Evolutionary conservation across 768 basidiomycete species (phyloP), one percentile per base, ranked within the genome.

Genomic region (Rhizopogon vesiculosus): DNA sequence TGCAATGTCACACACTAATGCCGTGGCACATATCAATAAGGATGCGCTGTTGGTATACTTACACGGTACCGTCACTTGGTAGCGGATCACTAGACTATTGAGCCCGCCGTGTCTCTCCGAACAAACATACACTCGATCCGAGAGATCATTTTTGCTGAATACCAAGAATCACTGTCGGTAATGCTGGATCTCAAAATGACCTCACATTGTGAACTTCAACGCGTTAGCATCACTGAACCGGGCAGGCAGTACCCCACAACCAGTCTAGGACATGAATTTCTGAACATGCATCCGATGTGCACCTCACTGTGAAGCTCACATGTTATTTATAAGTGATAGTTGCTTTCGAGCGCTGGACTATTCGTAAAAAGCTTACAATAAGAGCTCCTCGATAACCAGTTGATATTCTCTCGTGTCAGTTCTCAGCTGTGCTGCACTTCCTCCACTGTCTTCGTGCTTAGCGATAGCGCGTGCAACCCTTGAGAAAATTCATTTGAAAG

Each of bases 381-480:
- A 13, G 15, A 8, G 48, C 33, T 10, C 15, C 33, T 22, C 33
- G 33, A 10, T 8, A 33, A 38, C 22, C 46, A 49, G 33, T 49
- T 18, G 46, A 49, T 38, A 38, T 49, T 25, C 48, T 49, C 19
- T 35, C 19, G 15, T 22, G 46, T 38, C 19, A 49, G 2, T 59
- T 62, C 54, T 56, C 59, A 49, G 46, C 61, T 59, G 55, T 45
- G 61, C 19, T 66, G 62, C 42, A 65, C 60, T 59, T 83, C 91
- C 56, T 79, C 77, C 50, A 78, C 74, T 8, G 90, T 91, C 70
- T 80, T 85, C 15, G 91, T 89, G 55, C 83, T 82, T 62, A 93
- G 70, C 15, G 87, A 88, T 42, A 93, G 73, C 0, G 91, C 85
- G 63, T 93, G 91, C 31, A 93, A 69, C 5, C 91, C 90, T 55